Percentiles rank a stretch among this genome's conserved stretches.
Conservation (phyloP, 73 alveolate species). For the Paramecium biaurelia region DNA sequence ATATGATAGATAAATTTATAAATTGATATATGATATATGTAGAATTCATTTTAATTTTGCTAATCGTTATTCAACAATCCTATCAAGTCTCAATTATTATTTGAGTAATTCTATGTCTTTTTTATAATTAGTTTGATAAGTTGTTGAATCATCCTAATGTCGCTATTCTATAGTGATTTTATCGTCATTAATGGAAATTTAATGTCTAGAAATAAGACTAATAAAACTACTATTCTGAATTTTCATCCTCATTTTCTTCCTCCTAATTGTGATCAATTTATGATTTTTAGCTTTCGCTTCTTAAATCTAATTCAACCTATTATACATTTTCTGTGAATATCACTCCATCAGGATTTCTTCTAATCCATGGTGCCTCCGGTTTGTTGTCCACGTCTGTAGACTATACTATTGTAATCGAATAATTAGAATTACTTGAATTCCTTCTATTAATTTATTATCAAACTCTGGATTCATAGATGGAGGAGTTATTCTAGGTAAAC, state of each 20-base stretch:
- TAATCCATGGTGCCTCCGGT: constrained; percentile 54
- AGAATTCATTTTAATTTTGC: constrained; percentile 18
- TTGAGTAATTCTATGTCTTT: constrained; percentile 35
- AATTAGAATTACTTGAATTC: background rate
- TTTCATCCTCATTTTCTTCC: background rate
- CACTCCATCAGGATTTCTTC: constrained; percentile 38
- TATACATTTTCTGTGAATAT: constrained; percentile 12
- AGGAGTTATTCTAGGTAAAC: constrained; percentile 19
- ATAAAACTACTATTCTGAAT: background rate
- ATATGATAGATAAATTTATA: no score
- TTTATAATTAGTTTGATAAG: background rate
- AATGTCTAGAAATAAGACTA: background rate
- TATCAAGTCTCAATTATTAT: constrained; percentile 19
- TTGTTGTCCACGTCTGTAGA: constrained; percentile 38
- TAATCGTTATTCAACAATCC: background rate
- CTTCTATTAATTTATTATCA: constrained; percentile 13
- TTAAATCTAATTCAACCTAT: background rate
- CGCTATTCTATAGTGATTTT: background rate
- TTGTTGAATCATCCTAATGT: background rate
- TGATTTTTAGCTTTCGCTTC: background rate
- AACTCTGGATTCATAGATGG: constrained; percentile 51
- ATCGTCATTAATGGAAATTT: background rate
- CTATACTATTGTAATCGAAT: constrained; percentile 39
- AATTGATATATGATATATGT: background rate
- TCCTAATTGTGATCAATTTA: background rate